Evolutionary conservation across 768 basidiomycete species (phyloP).

Genomic region (Ramaria sp.): DNA sequence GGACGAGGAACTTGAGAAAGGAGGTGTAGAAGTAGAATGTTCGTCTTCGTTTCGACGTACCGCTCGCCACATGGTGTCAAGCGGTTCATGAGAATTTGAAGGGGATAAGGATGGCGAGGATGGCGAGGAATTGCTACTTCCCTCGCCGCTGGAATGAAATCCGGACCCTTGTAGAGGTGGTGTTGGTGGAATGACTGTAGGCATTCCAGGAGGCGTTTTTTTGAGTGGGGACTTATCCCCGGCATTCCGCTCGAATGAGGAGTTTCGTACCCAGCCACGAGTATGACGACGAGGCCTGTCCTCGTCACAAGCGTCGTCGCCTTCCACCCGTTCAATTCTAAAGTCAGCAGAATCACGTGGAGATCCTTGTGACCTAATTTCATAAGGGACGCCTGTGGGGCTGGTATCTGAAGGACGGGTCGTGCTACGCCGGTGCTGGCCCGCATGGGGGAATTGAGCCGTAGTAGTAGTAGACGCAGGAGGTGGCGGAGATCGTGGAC

Average conservation of each 20-base stretch:
- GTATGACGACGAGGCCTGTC: background rate
- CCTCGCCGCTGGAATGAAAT: background rate
- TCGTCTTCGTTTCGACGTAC: conserved; percentile 12
- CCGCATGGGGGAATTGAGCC: conserved; percentile 16
- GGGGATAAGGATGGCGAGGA: background rate
- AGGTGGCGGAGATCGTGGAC: background rate
- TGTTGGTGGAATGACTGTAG: background rate
- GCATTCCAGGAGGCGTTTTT: background rate
- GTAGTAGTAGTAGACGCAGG: background rate
- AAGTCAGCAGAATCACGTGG: background rate
- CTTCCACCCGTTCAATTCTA: background rate
- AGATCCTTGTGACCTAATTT: background rate
- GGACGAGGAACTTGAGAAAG: conserved; percentile 30
- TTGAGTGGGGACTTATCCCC: background rate
- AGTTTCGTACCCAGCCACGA: background rate
- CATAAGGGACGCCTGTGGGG: background rate
- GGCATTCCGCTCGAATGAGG: background rate
- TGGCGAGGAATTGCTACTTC: background rate
- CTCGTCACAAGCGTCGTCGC: background rate
- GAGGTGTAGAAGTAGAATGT: conserved; percentile 33
- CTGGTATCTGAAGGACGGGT: background rate
- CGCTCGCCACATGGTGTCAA: background rate
- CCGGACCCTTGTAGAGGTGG: background rate
- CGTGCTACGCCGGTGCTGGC: background rate
- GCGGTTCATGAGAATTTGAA: background rate